Evolutionary conservation across 108 stramenopile species (phyloP).

Genomic region (Pseudonitzschia multiseries): DNA sequence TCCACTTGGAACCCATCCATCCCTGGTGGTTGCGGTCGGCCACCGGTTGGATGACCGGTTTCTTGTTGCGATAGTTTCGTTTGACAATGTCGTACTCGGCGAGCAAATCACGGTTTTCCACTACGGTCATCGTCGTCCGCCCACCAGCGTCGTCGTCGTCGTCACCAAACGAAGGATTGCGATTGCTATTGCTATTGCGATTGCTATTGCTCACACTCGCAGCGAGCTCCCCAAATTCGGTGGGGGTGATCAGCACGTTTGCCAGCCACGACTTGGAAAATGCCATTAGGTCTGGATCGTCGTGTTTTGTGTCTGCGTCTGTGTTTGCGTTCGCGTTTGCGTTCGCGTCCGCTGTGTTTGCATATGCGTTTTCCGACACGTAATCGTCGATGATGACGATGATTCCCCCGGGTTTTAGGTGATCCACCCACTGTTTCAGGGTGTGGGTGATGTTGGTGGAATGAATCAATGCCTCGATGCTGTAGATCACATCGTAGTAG

Average conservation of each 20-base stretch:
- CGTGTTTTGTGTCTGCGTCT: constrained; percentile 18
- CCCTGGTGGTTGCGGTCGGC: constrained; percentile 43
- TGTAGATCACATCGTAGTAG: constrained; percentile 52
- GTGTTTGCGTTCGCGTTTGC: too few species aligned
- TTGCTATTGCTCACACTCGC: too few species aligned
- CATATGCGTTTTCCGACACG: too few species aligned
- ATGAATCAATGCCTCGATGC: constrained; percentile 65
- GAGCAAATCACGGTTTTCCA: constrained; percentile 42
- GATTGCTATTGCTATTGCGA: too few species aligned
- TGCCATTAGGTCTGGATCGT: constrained; percentile 32
- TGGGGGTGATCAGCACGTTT: constrained; percentile 37
- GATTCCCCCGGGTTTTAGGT: constrained; percentile 38
- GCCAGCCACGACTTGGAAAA: constrained; percentile 56
- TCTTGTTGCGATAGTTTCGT: constrained; percentile 46
- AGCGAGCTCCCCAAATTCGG: constrained; percentile 31
- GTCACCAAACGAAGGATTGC: too few species aligned
- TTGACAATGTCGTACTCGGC: constrained; percentile 43
- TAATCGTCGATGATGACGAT: constrained; percentile 59
- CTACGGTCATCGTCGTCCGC: too few species aligned
- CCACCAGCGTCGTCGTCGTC: too few species aligned
- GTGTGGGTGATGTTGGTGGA: constrained; percentile 38
- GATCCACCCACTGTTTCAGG: constrained; percentile 40
- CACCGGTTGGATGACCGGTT: constrained; percentile 36
- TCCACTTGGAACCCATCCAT: constrained; percentile 54
- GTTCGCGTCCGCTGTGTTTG: too few species aligned